Evolutionary conservation across 306 rosid genomes (phyloP).

Genomic region (Inga oerstediana): DNA sequence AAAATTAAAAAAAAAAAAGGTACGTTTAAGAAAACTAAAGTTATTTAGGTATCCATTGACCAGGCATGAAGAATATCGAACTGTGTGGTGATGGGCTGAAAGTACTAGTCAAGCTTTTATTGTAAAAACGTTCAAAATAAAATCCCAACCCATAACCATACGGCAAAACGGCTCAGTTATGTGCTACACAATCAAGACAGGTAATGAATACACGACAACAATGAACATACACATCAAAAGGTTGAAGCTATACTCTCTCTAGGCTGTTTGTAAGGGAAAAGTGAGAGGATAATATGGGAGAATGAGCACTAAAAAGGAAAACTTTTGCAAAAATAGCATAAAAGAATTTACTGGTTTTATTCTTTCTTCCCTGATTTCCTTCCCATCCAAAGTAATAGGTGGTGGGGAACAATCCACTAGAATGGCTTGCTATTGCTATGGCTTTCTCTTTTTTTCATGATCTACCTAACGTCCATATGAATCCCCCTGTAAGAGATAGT

Average conservation of each 20-base stretch:
- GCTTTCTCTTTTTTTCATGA: background rate
- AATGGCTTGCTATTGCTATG: background rate
- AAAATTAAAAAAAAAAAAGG: too few relatives aligned
- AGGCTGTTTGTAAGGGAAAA: too few relatives aligned
- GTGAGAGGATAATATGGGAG: too few relatives aligned
- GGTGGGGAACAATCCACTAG: constrained; percentile 3
- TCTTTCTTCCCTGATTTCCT: too few relatives aligned
- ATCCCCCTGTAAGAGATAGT: background rate
- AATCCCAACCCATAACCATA: background rate
- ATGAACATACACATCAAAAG: background rate
- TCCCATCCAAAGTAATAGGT: too few relatives aligned
- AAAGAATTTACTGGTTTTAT: too few relatives aligned
- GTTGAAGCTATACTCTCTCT: background rate
- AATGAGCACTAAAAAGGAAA: too few relatives aligned
- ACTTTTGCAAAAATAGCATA: too few relatives aligned
- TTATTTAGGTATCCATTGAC: too few relatives aligned
- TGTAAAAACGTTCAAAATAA: background rate
- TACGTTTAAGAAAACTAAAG: too few relatives aligned
- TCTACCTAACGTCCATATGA: background rate
- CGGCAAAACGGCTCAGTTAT: background rate
- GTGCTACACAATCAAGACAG: background rate
- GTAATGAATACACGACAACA: background rate
- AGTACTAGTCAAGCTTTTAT: background rate
- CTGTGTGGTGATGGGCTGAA: background rate
- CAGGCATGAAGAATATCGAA: too few relatives aligned